These are phyloP conservation scores for Cryptococcus jaspeensis DNA, from an alignment of 1,284 basidiomycete species.

Conservation along the genomic window DNA sequence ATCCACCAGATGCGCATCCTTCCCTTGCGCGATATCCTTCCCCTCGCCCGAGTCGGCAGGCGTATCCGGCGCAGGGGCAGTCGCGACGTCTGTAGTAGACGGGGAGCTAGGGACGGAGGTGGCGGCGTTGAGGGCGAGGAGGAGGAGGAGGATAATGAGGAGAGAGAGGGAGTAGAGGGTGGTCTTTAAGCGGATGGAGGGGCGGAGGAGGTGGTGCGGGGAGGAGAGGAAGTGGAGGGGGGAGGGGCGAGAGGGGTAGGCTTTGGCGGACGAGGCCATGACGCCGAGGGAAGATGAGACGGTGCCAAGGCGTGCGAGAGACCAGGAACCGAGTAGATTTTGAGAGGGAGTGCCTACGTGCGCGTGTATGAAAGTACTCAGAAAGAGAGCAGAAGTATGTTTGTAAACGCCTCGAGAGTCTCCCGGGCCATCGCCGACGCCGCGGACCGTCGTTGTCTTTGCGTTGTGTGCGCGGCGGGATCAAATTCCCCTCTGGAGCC, in stretches of 20 bases:
- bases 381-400: no score
- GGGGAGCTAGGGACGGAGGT: slow-evolving; percentile 6
- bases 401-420: no score
- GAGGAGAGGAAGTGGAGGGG: slow-evolving; percentile 7
- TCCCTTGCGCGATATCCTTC: slow-evolving; percentile 31
- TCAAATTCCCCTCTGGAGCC: no score
- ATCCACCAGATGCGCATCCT: slow-evolving; percentile 36
- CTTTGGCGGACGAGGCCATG: slow-evolving; percentile 18
- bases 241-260: slow-evolving; percentile 13
- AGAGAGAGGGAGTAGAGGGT: slow-evolving; percentile 30
- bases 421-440: no score
- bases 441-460: no score
- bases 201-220: slow-evolving; percentile 25
- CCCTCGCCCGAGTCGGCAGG: slow-evolving; percentile 37
- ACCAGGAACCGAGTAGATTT: no score
- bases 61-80: slow-evolving; percentile 21
- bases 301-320: background rate
- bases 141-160: slow-evolving; percentile 27
- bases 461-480: no score
- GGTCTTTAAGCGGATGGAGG: slow-evolving; percentile 39
- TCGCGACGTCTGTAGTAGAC: slow-evolving; percentile 11
- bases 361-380: no score
- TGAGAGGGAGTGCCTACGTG: no score
- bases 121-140: slow-evolving; percentile 37
- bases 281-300: background rate